A percentile compares a stretch with the other conserved stretches of the same genome.
phyloP scores from a whole-genome alignment of 345 rosid genomes.

The Theobroma cacao region DNA sequence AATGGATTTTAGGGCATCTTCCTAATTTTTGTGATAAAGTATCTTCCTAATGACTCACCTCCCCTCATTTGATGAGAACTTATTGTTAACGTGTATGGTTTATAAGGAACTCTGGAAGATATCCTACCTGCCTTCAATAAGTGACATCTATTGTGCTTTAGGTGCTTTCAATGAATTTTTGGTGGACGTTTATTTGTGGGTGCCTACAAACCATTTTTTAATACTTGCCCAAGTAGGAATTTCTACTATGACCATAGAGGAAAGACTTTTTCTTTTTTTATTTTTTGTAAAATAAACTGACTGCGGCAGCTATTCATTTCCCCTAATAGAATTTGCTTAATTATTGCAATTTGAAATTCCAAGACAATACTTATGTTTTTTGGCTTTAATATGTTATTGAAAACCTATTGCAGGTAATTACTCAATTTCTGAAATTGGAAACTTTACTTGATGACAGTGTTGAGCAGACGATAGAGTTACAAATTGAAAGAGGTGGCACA shows the following conservation, averaged over 20 bases:
- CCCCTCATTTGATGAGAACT: neutral
- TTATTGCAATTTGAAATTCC: neutral
- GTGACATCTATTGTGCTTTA: neutral
- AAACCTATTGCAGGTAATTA: conserved; percentile 60
- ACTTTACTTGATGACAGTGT: conserved; percentile 79
- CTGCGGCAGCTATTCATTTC: neutral
- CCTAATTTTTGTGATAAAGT: neutral
- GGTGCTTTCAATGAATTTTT: neutral
- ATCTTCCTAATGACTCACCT: neutral
- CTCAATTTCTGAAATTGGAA: conserved; percentile 84
- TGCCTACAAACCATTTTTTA: neutral
- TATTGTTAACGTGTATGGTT: neutral
- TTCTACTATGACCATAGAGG: neutral
- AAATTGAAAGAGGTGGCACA: conserved; percentile 89
- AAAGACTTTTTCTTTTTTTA: neutral
- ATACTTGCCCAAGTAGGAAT: neutral
- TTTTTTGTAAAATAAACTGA: neutral
- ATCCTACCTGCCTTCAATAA: neutral
- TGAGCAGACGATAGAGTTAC: conserved; percentile 52
- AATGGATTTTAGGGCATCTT: neutral
- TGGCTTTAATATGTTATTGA: conserved; percentile 18
- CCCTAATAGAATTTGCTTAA: neutral
- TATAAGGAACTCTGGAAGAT: neutral
- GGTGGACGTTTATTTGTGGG: neutral
- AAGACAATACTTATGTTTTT: neutral